Conservation (phyloP, 345 rosid species). For the Garcia nutans region DNA sequence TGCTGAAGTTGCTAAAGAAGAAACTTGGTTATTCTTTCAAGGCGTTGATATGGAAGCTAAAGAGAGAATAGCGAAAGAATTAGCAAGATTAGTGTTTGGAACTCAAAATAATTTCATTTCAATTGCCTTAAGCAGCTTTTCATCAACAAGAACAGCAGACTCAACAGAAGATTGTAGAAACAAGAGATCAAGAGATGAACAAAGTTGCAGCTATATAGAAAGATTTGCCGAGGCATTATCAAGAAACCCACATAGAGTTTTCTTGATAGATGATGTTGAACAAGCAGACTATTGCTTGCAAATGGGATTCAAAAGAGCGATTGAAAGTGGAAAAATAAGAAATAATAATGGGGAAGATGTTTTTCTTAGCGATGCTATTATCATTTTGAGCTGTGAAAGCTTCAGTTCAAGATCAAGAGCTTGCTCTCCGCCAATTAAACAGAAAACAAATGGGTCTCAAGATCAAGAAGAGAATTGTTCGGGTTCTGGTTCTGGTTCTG, state of each 20-base stretch:
- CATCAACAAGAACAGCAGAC: slow-evolving; percentile 52
- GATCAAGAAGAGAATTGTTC: slow-evolving; percentile 23
- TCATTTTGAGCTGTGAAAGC: slow-evolving; percentile 76
- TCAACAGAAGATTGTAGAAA: slow-evolving; percentile 54
- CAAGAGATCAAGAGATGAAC: slow-evolving; percentile 64
- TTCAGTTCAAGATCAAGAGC: slow-evolving; percentile 71
- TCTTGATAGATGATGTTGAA: slow-evolving; percentile 72
- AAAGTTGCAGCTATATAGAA: slow-evolving; percentile 55
- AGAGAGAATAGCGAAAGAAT: slow-evolving; percentile 33
- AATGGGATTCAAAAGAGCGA: slow-evolving; percentile 66
- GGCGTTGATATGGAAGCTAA: slow-evolving; percentile 30
- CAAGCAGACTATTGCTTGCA: slow-evolving; percentile 65
- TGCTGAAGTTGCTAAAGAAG: slow-evolving; percentile 15
- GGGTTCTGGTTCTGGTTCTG: background rate
- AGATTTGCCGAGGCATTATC: slow-evolving; percentile 63
- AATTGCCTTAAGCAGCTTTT: slow-evolving; percentile 56
- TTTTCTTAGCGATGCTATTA: slow-evolving; percentile 56
- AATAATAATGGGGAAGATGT: slow-evolving; percentile 48
- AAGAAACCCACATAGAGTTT: slow-evolving; percentile 65
- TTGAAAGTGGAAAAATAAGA: slow-evolving; percentile 57
- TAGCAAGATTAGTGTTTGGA: slow-evolving; percentile 35
- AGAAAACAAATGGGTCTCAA: slow-evolving; percentile 36
- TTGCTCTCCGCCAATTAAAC: slow-evolving; percentile 50
- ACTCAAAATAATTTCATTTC: slow-evolving; percentile 45
- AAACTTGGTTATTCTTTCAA: slow-evolving; percentile 35